These are phyloP conservation scores for Talaromyces trachyspermus DNA, from an alignment of 495 filamentous ascomycete genomes.

Conservation along the genomic window DNA sequence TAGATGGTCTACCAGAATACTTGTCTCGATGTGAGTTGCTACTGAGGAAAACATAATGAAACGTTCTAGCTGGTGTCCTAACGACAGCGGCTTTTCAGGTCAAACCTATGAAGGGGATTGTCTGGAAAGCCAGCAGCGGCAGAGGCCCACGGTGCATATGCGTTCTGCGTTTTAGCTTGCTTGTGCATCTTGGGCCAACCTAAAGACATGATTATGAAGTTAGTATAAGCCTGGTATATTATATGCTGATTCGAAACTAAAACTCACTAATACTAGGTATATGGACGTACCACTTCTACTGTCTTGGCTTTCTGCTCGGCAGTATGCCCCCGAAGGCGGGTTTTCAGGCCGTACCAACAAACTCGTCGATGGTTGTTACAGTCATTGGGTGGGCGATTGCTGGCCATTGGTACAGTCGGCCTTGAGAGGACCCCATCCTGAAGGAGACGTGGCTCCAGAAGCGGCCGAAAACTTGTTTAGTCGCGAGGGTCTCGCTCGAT, in stretches of 20 bases:
- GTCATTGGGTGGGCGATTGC: slow-evolving; percentile 92
- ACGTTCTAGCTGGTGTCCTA: slow-evolving; percentile 6
- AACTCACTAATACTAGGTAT: slow-evolving; percentile 39
- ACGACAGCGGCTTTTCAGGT: slow-evolving; percentile 41
- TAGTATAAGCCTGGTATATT: slow-evolving; percentile 16
- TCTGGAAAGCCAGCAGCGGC: slow-evolving; percentile 63
- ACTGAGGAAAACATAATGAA: slow-evolving; percentile 3
- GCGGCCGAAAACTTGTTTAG: slow-evolving; percentile 56
- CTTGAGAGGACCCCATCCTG: slow-evolving; percentile 42
- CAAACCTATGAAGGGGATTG: slow-evolving; percentile 95
- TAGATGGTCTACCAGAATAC: slow-evolving; percentile 68
- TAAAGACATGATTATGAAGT: slow-evolving; percentile 59
- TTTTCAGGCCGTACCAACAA: slow-evolving; percentile 95
- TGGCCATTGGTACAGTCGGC: slow-evolving; percentile 87
- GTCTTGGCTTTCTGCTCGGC: slow-evolving; percentile 80
- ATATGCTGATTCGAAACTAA: too few species aligned
- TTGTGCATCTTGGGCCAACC: slow-evolving; percentile 77
- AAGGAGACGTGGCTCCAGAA: slow-evolving; percentile 13
- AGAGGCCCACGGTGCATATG: slow-evolving; percentile 95
- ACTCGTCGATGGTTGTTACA: slow-evolving; percentile 95
- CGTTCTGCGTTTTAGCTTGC: slow-evolving; percentile 87
- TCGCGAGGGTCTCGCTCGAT: slow-evolving; percentile 75
- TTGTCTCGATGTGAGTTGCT: slow-evolving; percentile 63
- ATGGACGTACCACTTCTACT: slow-evolving; percentile 72
- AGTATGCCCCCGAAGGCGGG: slow-evolving; percentile 88